Base-by-base conservation (phyloP, 352 stramenopile genomes). In the Pythium guiyangense region DNA sequence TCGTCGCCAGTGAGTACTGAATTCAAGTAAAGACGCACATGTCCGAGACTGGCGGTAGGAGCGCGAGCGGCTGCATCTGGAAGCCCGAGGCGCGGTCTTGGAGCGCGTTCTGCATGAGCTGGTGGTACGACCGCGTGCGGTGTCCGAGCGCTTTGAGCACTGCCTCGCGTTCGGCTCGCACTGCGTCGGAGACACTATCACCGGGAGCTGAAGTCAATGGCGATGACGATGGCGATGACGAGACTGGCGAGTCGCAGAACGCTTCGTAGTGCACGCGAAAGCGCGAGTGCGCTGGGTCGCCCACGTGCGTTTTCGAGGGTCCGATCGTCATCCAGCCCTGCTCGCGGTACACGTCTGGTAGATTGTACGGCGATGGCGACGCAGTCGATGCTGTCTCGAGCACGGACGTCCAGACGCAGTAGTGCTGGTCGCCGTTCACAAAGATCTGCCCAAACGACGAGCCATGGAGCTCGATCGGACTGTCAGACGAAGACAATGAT, bases 61-160 rank as follows among this genome's bases (percentile, higher is more conserved):
- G 6, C 15, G 9, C 26, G 26, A 22, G 34, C 50, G 50, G 14
- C 20, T 26, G 10, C 43, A 15, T 1, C 4, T 27, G 25, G 27
- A 50, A 50, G 14, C 37, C 34, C n/a, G 55, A 20, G 15, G 44
- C 31, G 22, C 35, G 37, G 47, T 54, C 37, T 10, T 50, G 17
- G 4, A 61, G 27, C 35, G 52, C 20, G 15, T 61, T 61, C 46
- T 55, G 37, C 46, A 54, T 47, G 18, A 18, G 17, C 54, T 61
- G 55, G 47, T 61, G 55, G 46, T 50, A 61, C 25, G 31, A 31
- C 9, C 55, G 47, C 47, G 47, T 54, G 46, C 40, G 31, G 25
- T 18, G 49, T 6, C 25, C 42, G n/a, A 61, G 31, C 4, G 25
- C 43, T 2, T 44, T 3, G 25, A 61, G 55, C 37, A 61, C 55